phyloP scores from a whole-genome alignment of 768 basidiomycete genomes.

The Coprinopsis strossmayeri region DNA sequence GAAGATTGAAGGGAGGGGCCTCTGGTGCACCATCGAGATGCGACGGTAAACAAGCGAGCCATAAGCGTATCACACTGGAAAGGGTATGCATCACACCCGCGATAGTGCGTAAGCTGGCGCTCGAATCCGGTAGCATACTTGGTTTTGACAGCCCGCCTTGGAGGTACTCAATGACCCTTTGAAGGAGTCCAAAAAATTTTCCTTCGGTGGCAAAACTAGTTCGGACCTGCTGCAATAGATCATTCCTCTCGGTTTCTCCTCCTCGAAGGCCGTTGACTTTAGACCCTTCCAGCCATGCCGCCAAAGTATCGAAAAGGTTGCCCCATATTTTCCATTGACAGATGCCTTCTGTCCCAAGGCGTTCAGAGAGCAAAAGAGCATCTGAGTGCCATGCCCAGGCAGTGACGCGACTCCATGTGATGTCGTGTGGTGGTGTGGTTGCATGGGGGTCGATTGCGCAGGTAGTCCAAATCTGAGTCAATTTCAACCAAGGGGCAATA shows the following conservation, averaged over 20 bases:
- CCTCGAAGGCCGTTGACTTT: constrained; percentile 61
- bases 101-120: constrained; percentile 21
- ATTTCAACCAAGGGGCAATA: constrained; percentile 44
- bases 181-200: constrained; percentile 30
- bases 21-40: constrained; percentile 29
- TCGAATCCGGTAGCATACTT: constrained; percentile 11
- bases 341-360: constrained; percentile 23
- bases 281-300: constrained; percentile 74
- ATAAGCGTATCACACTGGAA: constrained; percentile 49
- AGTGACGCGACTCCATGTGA: constrained; percentile 84
- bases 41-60: constrained; percentile 55
- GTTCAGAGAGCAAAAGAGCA: constrained; percentile 32
- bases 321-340: constrained; percentile 34
- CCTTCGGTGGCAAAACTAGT: constrained; percentile 31
- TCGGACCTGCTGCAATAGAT: constrained; percentile 28
- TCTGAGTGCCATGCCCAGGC: constrained; percentile 72
- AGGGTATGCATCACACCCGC: constrained; percentile 32
- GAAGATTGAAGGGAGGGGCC: constrained; percentile 56
- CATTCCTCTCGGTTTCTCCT: constrained; percentile 57
- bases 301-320: constrained; percentile 48
- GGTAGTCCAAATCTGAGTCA: constrained; percentile 67
- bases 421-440: constrained; percentile 80
- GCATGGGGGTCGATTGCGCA: constrained; percentile 90
- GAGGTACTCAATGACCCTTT: constrained; percentile 27
- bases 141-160: constrained; percentile 21